These are phyloP conservation scores for Rhodotorula sp. DNA, from an alignment of 1,284 basidiomycete genomes.

Conservation along the genomic window DNA sequence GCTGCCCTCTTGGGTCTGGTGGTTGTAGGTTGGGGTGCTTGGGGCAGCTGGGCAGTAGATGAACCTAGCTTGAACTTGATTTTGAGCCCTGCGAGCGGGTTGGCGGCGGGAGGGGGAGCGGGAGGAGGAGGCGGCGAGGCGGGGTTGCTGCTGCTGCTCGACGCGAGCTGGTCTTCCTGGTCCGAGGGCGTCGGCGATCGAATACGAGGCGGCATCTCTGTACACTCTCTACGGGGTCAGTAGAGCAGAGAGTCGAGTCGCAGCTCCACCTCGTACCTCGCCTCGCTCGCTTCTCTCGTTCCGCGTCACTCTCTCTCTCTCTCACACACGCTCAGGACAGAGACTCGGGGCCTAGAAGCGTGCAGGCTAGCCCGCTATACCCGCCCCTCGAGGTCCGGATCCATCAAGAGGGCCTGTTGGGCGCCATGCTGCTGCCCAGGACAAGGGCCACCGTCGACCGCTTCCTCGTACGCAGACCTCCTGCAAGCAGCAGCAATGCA, in stretches of 20 bases:
- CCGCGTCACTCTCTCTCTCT: neutral
- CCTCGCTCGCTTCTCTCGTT: neutral
- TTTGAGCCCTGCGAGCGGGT: constrained; percentile 24
- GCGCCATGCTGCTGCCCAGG: neutral
- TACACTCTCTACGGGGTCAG: neutral
- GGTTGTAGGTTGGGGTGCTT: fast-evolving
- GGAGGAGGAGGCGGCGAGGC: neutral
- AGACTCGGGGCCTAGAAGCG: no score
- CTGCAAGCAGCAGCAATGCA: no score
- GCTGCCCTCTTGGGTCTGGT: neutral
- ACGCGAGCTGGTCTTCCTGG: constrained; percentile 27
- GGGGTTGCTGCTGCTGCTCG: no score
- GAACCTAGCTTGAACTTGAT: constrained; percentile 40
- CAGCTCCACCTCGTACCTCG: neutral
- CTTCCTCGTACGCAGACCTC: neutral
- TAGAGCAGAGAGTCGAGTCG: neutral
- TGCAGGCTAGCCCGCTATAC: neutral
- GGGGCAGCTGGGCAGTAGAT: no score
- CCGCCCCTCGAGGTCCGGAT: neutral
- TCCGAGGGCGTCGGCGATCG: constrained; percentile 26
- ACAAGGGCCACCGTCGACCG: neutral
- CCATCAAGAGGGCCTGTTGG: no score
- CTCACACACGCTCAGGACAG: neutral
- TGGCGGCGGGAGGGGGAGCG: neutral
- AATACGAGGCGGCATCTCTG: constrained; percentile 27